Conservation (phyloP, 2,329 filamentous ascomycete genomes). For the Clonostachys rosea region DNA sequence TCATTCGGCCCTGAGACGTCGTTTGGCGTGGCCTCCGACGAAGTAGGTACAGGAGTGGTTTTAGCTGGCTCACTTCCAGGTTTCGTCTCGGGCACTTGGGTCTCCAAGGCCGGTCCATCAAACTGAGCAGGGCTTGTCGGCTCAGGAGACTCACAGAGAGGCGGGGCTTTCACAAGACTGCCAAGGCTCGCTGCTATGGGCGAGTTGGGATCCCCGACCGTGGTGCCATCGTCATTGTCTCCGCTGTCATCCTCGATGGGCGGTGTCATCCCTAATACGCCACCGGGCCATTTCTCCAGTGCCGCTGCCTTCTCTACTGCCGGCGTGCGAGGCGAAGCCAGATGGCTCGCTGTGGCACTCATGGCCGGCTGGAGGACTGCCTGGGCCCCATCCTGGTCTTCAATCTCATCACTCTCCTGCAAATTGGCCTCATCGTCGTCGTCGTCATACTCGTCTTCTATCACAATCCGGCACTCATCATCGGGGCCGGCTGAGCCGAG, state of each 20-base stretch:
- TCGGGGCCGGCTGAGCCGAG: too few relatives aligned
- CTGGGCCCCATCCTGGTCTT: conserved; percentile 50
- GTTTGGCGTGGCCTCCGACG: too few relatives aligned
- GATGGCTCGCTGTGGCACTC: conserved; percentile 49
- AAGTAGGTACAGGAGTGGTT: too few relatives aligned
- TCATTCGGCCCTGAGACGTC: too few relatives aligned
- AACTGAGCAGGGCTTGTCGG: too few relatives aligned
- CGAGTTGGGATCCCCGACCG: conserved; percentile 8
- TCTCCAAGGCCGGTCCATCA: too few relatives aligned
- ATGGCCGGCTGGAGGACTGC: conserved; percentile 56
- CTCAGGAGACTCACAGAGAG: too few relatives aligned
- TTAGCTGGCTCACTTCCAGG: too few relatives aligned
- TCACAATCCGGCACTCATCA: too few relatives aligned
- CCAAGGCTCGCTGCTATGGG: neutral
- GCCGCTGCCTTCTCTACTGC: conserved; percentile 54
- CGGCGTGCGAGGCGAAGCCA: conserved; percentile 49
- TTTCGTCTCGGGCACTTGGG: too few relatives aligned
- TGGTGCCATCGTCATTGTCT: conserved; percentile 7
- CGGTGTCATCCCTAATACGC: conserved; percentile 15
- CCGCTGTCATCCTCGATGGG: conserved; percentile 8
- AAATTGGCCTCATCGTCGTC: conserved; percentile 2
- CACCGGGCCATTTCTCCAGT: conserved; percentile 32
- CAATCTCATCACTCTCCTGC: conserved; percentile 10
- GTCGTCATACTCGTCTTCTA: too few relatives aligned
- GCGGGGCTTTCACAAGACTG: neutral